Base-by-base conservation (phyloP, 2,329 filamentous ascomycete species). In the Penicillium sp. region DNA sequence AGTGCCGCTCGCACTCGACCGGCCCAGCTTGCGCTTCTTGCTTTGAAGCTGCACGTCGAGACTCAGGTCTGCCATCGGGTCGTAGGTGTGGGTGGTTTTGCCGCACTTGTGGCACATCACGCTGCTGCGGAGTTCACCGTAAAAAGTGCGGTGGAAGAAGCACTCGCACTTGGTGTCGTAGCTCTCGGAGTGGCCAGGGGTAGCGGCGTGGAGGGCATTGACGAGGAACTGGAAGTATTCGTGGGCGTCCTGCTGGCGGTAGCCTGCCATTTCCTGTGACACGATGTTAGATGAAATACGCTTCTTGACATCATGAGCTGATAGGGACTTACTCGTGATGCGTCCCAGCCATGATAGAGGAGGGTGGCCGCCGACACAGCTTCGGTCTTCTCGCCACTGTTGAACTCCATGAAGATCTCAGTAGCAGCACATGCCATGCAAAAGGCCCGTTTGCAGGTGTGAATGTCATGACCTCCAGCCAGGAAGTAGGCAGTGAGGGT, bases 141-240 rank as follows among this genome's bases (percentile, higher is more conserved):
- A 96, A 71, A 97, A 97, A 0, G 91, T 93, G 72, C 94, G 90
- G 74, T 98, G 95, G 67, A 98, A 90, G 69, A 98, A 91, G 76
- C 94, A 99, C 60, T 88, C 86, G 80, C 95, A 98, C 66, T 71
- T 78, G 53, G 76, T 75, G 17, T 74, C 72, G 43, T 75, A 70
- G 67, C 81, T 84, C 71, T 87, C 88, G 41, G 85, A 84, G 64
- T 90, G 88, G 14, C 88, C 88, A 67, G 93, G 95, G 42, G 92
- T 81, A 10, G 79, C 85, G 71, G 90, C 87, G 72, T 97, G 94
- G 15, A 99, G 83, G 69, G 95, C 91, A 78, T 97, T 94, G 38
- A 96, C 89, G 37, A 98, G 85, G 71, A 96, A 97, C 73, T 96
- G 92, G 75, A 97, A 96, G 78, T 96, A 98, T 74, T 98, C 94